A percentile compares a stretch with the other conserved stretches of the same genome.
Evolutionary conservation across 202 grass and related monocot species (phyloP).

Genomic region (Hordeum pubiflorum): DNA sequence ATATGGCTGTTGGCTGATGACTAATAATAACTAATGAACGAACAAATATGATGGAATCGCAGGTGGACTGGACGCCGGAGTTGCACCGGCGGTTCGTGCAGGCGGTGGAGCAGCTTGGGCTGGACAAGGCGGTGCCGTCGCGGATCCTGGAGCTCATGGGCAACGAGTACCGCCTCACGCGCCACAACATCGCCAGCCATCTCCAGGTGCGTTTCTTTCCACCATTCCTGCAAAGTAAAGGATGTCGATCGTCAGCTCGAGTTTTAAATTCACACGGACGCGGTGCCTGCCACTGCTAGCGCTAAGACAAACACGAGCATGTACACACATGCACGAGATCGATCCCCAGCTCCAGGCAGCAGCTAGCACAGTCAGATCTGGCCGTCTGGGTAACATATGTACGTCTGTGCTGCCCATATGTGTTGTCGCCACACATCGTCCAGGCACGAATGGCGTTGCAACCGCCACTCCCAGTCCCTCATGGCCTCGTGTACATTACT

Average conservation of each 20-base stretch:
- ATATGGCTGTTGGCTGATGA: not conserved
- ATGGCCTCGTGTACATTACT: not conserved
- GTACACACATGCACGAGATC: not conserved
- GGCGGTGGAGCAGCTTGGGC: constrained; percentile 92
- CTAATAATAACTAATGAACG: not conserved
- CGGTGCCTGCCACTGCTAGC: not conserved
- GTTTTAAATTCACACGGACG: not conserved
- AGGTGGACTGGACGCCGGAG: constrained; percentile 99
- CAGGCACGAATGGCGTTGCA: not conserved
- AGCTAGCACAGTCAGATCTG: not conserved
- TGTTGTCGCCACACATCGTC: not conserved
- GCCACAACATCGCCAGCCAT: constrained; percentile 97
- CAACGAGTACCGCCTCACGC: constrained; percentile 58
- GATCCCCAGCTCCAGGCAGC: not conserved
- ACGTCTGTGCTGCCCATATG: not conserved
- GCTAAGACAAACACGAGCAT: not conserved
- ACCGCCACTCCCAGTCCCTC: not conserved
- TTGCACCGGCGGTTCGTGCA: constrained; percentile 91
- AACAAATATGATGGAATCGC: not conserved
- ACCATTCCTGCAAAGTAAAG: too few relatives aligned
- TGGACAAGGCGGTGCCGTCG: constrained; percentile 94
- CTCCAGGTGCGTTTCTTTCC: constrained; percentile 52
- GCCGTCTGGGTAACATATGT: constrained; percentile 4
- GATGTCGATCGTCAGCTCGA: not conserved
- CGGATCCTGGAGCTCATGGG: constrained; percentile 93